Conservation (phyloP, 306 rosid species). For the Quercus alba region DNA sequence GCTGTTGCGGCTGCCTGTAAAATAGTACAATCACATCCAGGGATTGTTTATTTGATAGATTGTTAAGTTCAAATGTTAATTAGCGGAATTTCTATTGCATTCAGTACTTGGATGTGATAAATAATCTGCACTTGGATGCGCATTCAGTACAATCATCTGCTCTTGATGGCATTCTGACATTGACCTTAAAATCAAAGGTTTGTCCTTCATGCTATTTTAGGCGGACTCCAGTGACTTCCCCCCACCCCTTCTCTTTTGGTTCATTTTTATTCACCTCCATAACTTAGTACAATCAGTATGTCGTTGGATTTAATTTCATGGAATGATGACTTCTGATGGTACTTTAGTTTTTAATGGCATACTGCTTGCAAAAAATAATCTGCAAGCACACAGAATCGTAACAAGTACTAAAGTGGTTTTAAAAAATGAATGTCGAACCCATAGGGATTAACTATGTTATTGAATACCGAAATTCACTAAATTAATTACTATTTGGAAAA, state of each 20-base stretch:
- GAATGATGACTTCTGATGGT: neutral
- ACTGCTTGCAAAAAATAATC: too few species aligned
- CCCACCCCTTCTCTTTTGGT: neutral
- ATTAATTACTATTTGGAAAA: too few species aligned
- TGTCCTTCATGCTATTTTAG: constrained; percentile 10
- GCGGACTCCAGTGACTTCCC: neutral
- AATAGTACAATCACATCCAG: too few species aligned
- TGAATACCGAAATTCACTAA: too few species aligned
- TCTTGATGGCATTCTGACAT: constrained; percentile 54
- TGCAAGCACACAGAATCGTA: too few species aligned
- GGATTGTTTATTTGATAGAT: too few species aligned
- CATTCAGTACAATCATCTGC: constrained; percentile 69
- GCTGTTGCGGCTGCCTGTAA: too few species aligned
- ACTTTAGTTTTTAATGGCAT: neutral
- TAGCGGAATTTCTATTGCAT: too few species aligned
- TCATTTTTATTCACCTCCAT: neutral
- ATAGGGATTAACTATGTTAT: too few species aligned
- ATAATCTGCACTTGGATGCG: constrained; percentile 60
- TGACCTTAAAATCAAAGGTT: constrained; percentile 81
- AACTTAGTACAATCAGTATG: neutral
- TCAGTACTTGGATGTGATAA: constrained; percentile 53
- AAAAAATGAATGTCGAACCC: too few species aligned
- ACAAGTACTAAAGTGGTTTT: too few species aligned
- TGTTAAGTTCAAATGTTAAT: too few species aligned
- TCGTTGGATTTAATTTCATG: neutral